These are phyloP conservation scores for Pyropia haitanensis DNA, from an alignment of 23 red algal species.

Conservation along the genomic window DNA sequence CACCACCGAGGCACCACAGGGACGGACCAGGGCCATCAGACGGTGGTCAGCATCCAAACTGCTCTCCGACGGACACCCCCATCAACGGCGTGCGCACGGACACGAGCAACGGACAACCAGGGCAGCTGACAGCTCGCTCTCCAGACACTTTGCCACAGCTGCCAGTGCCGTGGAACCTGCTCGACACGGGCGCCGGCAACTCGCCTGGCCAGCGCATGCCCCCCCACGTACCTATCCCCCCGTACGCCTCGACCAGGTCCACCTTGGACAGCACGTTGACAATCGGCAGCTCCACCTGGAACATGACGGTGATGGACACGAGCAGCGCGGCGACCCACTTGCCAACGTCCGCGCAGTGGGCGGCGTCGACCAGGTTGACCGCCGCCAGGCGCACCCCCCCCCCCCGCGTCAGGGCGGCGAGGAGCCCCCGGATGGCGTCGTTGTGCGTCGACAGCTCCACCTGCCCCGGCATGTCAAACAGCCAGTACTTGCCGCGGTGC, in stretches of 20 bases:
- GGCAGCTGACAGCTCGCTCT: not conserved
- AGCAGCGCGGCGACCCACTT: slow-evolving; percentile 77
- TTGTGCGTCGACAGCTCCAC: slow-evolving; percentile 91
- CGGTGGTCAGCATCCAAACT: too few species aligned
- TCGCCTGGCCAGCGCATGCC: not conserved
- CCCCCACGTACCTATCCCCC: slow-evolving; percentile 28
- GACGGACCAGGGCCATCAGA: too few species aligned
- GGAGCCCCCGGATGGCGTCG: slow-evolving; percentile 44
- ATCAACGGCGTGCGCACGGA: too few species aligned
- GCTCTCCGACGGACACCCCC: too few species aligned
- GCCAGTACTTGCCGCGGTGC: slow-evolving; percentile 37
- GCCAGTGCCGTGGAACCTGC: not conserved
- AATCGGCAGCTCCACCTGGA: slow-evolving; percentile 81
- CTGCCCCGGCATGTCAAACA: slow-evolving; percentile 95
- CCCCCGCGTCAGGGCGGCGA: slow-evolving; percentile 17
- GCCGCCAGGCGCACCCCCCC: slow-evolving; percentile 31
- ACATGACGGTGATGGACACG: slow-evolving; percentile 62
- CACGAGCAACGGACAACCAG: too few species aligned
- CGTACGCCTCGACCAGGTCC: slow-evolving; percentile 77
- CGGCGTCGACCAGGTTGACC: slow-evolving; percentile 86
- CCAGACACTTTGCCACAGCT: not conserved
- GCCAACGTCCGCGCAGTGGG: slow-evolving; percentile 57
- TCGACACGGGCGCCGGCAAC: not conserved
- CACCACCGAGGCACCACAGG: too few species aligned
- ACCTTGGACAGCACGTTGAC: slow-evolving; percentile 90